Conservation (phyloP, 2,329 filamentous ascomycete genomes). For the Colletotrichum liriopes region DNA sequence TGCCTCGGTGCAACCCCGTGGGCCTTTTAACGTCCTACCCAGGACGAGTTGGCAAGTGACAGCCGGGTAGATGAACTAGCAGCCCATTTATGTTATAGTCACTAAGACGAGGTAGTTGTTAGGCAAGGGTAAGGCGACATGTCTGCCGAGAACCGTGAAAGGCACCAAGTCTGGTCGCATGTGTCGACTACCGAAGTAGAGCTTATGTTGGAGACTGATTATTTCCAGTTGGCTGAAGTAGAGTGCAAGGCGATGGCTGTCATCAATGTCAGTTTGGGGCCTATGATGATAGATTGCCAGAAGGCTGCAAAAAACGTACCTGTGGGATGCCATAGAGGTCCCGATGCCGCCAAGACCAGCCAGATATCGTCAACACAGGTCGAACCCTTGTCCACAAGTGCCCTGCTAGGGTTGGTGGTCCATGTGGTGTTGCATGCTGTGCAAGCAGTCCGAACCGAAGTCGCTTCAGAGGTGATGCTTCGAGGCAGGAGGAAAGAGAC, state of each 20-base stretch:
- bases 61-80: not conserved
- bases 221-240: not conserved
- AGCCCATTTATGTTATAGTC: not conserved
- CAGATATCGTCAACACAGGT: not conserved
- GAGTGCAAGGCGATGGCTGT: not conserved
- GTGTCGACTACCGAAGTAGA: not conserved
- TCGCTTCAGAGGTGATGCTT: not conserved
- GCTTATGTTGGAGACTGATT: not conserved
- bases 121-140: not conserved
- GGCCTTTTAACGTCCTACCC: constrained; percentile 55
- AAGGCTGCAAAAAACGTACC: not conserved
- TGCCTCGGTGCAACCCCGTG: constrained; percentile 23
- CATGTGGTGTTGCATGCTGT: not conserved
- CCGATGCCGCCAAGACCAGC: not conserved
- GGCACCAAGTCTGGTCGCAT: not conserved
- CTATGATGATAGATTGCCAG: not conserved
- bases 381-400: not conserved
- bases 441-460: not conserved
- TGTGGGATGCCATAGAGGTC: not conserved
- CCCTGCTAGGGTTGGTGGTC: not conserved
- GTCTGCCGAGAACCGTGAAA: not conserved
- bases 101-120: not conserved
- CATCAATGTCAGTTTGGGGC: not conserved
- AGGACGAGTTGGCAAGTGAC: constrained; percentile 47
- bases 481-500: not conserved